phyloP scores from a whole-genome alignment of 768 basidiomycete species.

The Macrolepiota albuminosa region DNA sequence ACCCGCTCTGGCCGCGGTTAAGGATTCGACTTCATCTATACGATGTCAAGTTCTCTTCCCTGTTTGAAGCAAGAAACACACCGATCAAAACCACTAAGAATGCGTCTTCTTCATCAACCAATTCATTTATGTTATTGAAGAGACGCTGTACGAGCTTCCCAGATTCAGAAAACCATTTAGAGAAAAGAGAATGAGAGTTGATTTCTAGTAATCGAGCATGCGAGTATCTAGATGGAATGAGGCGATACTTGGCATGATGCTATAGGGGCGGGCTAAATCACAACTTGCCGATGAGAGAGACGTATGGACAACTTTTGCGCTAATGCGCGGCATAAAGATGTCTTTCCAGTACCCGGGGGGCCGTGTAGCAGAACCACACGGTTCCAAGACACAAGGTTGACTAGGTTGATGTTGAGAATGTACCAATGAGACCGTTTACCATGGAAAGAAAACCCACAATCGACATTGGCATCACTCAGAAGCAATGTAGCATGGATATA shows the following conservation, averaged over 20 bases:
- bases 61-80: conserved; percentile 21
- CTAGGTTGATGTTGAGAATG: conserved; percentile 29
- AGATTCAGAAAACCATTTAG: conserved; percentile 98
- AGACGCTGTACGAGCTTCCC: conserved; percentile 96
- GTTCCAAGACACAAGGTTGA: conserved; percentile 94
- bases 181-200: conserved; percentile 97
- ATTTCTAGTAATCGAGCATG: conserved; percentile 91
- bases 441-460: conserved; percentile 48
- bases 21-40: conserved; percentile 93
- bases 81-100: conserved; percentile 96
- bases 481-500: conserved; percentile 93
- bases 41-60: background rate
- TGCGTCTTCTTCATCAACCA: conserved; percentile 86
- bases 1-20: conserved; percentile 92
- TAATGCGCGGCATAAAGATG: conserved; percentile 88
- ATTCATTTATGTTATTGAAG: conserved; percentile 83
- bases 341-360: conserved; percentile 97
- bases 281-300: conserved; percentile 68
- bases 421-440: background rate
- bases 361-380: conserved; percentile 92
- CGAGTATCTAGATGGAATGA: conserved; percentile 56
- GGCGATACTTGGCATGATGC: background rate
- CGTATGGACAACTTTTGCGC: conserved; percentile 95
- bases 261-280: background rate
- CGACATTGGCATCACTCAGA: conserved; percentile 86